A percentile compares a stretch with the other conserved stretches of the same genome.
These are phyloP conservation scores for Bothriochloa decipiens DNA, from an alignment of 176 grass and related monocot genomes.

Conservation along the genomic window DNA sequence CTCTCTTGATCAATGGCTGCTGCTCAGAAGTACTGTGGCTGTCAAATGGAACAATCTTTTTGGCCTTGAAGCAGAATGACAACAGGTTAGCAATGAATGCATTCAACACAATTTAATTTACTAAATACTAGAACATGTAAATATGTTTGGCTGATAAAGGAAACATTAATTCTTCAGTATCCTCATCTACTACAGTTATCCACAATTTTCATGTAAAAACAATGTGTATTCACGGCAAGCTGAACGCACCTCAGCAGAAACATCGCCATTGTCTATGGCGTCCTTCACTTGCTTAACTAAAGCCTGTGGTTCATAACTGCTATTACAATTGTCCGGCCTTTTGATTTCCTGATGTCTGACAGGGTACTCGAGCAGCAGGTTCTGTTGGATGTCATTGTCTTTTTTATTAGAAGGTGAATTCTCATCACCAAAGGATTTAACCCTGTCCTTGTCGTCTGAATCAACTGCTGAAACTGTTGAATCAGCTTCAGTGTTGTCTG, in stretches of 20 bases:
- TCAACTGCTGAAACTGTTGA: constrained; percentile 35
- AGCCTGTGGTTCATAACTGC: constrained; percentile 35
- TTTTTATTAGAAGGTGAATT: constrained; percentile 31
- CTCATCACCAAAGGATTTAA: constrained; percentile 37
- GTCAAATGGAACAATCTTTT: constrained; percentile 26
- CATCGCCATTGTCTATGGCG: background rate
- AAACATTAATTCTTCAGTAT: background rate
- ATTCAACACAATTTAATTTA: constrained; percentile 7
- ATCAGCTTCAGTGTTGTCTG: constrained; percentile 7
- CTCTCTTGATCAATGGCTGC: constrained; percentile 15
- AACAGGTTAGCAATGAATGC: constrained; percentile 18
- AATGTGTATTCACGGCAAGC: constrained; percentile 9
- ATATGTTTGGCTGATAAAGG: background rate
- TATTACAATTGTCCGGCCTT: constrained; percentile 3
- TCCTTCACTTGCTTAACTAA: constrained; percentile 24
- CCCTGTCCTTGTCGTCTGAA: constrained; percentile 36
- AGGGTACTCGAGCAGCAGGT: background rate
- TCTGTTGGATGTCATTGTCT: constrained; percentile 11
- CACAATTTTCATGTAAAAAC: constrained; percentile 16
- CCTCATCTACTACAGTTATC: background rate
- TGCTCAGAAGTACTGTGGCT: constrained; percentile 7
- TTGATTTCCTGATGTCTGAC: constrained; percentile 11
- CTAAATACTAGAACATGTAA: constrained; percentile 12
- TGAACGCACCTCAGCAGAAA: constrained; percentile 35
- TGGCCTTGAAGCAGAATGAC: constrained; percentile 13